Evolutionary conservation across 805 yeast species (phyloP).

Genomic region (Blastobotrys mokoenaii): DNA sequence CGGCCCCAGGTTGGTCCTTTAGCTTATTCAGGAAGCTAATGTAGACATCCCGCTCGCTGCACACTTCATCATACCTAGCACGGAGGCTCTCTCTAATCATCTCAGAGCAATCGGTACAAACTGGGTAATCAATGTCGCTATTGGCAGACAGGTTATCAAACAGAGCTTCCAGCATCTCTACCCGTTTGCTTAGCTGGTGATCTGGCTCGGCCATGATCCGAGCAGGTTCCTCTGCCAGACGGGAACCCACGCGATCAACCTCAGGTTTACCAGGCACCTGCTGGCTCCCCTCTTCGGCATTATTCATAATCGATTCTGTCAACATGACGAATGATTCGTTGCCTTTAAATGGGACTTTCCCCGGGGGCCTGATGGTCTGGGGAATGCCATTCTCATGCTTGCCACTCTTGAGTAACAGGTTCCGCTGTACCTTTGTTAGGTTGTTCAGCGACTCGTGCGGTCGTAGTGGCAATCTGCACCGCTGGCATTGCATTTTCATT

Average conservation of each 20-base stretch:
- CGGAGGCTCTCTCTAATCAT: conserved; percentile 56
- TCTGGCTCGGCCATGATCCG: too few species aligned
- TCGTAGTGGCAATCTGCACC: conserved; percentile 50
- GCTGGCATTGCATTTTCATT: conserved; percentile 40
- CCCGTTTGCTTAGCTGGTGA: conserved; percentile 12
- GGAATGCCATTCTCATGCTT: conserved; percentile 7
- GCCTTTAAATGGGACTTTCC: conserved; percentile 3
- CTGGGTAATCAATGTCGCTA: conserved; percentile 75
- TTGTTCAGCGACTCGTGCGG: conserved; percentile 49
- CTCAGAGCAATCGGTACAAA: conserved; percentile 79
- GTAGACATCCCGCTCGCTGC: conserved; percentile 73
- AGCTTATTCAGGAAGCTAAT: conserved; percentile 63
- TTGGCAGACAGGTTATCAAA: conserved; percentile 66
- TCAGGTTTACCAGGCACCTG: not conserved
- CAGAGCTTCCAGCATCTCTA: conserved; percentile 46
- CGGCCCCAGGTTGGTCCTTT: conserved; percentile 44
- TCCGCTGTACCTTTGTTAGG: conserved; percentile 46
- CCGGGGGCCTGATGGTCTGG: not conserved
- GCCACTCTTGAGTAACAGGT: conserved; percentile 38
- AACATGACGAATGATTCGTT: conserved; percentile 16
- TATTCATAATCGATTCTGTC: conserved; percentile 25
- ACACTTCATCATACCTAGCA: conserved; percentile 59
- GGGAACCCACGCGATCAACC: not conserved
- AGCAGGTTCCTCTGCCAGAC: too few species aligned
- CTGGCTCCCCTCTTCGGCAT: conserved; percentile 27